Evolutionary conservation across 2,329 filamentous ascomycete genomes (phyloP).

Genomic region (Pyricularia pennisetigena): DNA sequence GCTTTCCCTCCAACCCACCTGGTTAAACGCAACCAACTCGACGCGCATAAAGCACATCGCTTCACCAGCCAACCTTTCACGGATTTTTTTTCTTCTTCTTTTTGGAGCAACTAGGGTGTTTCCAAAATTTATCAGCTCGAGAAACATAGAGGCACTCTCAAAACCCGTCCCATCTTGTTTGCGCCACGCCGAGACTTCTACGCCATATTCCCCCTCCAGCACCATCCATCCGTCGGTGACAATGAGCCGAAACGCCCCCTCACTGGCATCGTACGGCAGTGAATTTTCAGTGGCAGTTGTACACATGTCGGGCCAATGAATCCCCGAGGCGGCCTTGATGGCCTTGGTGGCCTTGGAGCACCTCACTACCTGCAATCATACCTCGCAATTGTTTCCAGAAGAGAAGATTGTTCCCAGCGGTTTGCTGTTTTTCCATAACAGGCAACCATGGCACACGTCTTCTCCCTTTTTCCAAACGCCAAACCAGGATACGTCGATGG

Average conservation of each 20-base stretch:
- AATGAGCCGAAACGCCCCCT: neutral
- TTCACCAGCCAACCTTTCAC: neutral
- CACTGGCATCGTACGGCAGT: neutral
- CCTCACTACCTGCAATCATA: neutral
- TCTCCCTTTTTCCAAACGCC: conserved; percentile 11
- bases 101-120: neutral
- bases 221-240: neutral
- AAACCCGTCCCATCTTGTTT: neutral
- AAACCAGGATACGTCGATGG: conserved; percentile 12
- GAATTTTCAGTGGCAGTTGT: neutral
- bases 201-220: neutral
- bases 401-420: neutral
- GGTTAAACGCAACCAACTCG: neutral
- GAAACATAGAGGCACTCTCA: neutral
- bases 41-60: neutral
- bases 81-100: too few species aligned
- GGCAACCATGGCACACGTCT: conserved; percentile 12
- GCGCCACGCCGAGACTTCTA: neutral
- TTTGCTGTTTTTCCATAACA: neutral
- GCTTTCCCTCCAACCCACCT: neutral
- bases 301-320: neutral
- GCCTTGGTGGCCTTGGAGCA: neutral
- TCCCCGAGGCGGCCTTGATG: neutral
- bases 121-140: neutral
- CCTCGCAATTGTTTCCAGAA: neutral